Percentiles rank a stretch among this genome's conserved stretches.
These are phyloP conservation scores for Streptanthus diversifolius DNA, from an alignment of 345 rosid species.

Conservation along the genomic window DNA sequence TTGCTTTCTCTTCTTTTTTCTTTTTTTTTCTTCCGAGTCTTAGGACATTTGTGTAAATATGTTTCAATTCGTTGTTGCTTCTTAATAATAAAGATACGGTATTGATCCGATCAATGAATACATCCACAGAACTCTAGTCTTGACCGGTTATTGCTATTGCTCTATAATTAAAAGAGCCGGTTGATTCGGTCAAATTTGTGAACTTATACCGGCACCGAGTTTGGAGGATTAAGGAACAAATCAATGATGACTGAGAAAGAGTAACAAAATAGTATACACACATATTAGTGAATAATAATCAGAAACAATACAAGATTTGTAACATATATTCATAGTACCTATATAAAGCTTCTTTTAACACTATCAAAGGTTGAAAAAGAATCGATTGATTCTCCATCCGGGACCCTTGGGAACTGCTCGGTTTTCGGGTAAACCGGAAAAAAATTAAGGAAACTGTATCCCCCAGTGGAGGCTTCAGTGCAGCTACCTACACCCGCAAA, in stretches of 20 bases:
- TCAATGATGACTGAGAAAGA: background rate
- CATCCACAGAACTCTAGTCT: background rate
- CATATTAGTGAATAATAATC: slow-evolving; percentile 4
- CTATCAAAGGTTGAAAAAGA: background rate
- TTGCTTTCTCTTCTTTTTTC: slow-evolving; percentile 15
- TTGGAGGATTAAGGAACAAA: slow-evolving; percentile 2
- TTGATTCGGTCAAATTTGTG: background rate
- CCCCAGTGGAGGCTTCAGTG: background rate
- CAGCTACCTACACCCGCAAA: slow-evolving; percentile 14
- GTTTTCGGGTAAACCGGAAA: background rate
- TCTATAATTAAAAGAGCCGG: background rate
- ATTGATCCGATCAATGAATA: background rate
- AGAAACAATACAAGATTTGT: slow-evolving; percentile 26
- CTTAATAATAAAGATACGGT: slow-evolving; percentile 17
- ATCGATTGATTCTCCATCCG: slow-evolving; percentile 15
- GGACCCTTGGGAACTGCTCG: background rate
- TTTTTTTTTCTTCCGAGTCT: background rate
- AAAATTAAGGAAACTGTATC: slow-evolving; percentile 9
- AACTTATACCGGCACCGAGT: background rate
- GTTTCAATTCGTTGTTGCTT: slow-evolving; percentile 11
- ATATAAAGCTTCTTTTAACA: slow-evolving; percentile 22
- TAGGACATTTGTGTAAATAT: slow-evolving; percentile 26
- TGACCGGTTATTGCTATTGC: background rate
- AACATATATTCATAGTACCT: slow-evolving; percentile 25
- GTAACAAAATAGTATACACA: slow-evolving; percentile 13